Evolutionary conservation across 2,329 filamentous ascomycete genomes (phyloP).

Genomic region (Aspergillus uvarum): DNA sequence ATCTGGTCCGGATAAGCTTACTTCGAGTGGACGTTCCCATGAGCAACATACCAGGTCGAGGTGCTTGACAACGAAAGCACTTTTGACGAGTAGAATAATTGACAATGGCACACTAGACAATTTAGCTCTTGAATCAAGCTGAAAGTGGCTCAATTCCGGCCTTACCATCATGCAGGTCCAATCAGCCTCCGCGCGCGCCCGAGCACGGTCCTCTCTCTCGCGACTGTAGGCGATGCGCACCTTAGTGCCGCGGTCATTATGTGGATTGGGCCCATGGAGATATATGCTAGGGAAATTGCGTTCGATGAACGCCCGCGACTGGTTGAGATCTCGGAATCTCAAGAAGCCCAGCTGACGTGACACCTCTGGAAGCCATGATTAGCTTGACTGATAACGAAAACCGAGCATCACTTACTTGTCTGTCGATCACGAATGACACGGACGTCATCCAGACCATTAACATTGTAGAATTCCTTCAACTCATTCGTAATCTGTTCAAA

Average conservation of each 20-base stretch:
- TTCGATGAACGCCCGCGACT: slow-evolving; percentile 55
- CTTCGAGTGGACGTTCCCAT: not conserved
- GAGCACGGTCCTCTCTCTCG: slow-evolving; percentile 52
- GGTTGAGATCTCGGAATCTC: slow-evolving; percentile 51
- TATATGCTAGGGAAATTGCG: slow-evolving; percentile 52
- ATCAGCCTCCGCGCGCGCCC: slow-evolving; percentile 52
- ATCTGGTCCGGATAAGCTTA: slow-evolving; percentile 21
- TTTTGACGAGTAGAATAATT: slow-evolving; percentile 58
- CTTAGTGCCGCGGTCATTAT: slow-evolving; percentile 44
- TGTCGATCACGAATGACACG: slow-evolving; percentile 59
- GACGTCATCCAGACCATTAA: slow-evolving; percentile 56
- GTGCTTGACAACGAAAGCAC: slow-evolving; percentile 60
- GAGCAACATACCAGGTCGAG: slow-evolving; percentile 50
- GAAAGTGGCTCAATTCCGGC: slow-evolving; percentile 1
- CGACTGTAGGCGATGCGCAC: slow-evolving; percentile 55
- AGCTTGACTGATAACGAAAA: slow-evolving; percentile 7
- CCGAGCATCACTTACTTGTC: slow-evolving; percentile 47
- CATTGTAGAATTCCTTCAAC: slow-evolving; percentile 52
- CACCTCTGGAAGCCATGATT: slow-evolving; percentile 41
- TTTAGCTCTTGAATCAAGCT: not conserved
- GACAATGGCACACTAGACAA: slow-evolving; percentile 51
- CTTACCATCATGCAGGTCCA: slow-evolving; percentile 57
- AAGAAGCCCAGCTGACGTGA: slow-evolving; percentile 59
- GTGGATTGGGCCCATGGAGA: slow-evolving; percentile 47
- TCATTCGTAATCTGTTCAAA: slow-evolving; percentile 56